Conservation (phyloP, 768 basidiomycete genomes). For the Brasilioporus rufonigricans region DNA sequence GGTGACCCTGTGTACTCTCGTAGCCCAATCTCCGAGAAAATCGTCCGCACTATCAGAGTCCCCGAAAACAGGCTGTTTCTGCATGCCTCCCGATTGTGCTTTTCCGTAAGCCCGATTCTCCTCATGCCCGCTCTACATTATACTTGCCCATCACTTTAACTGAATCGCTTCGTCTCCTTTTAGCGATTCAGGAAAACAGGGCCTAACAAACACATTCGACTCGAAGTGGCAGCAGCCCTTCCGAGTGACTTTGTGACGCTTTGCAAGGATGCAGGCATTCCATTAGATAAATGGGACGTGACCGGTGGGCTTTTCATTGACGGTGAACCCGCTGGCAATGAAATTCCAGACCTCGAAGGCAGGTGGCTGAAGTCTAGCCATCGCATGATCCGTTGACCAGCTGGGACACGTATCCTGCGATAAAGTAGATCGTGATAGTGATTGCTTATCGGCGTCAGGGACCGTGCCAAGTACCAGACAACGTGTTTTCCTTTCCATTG, state of each 20-base stretch:
- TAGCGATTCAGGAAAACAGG: constrained; percentile 50
- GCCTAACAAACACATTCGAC: constrained; percentile 46
- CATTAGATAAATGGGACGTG: constrained; percentile 34
- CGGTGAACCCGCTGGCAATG: constrained; percentile 35
- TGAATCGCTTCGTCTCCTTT: not conserved
- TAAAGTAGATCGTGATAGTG: not conserved
- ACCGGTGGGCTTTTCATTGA: constrained; percentile 50
- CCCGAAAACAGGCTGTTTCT: constrained; percentile 54
- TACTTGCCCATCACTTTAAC: not conserved
- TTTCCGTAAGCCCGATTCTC: constrained; percentile 43
- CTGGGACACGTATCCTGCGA: constrained; percentile 4
- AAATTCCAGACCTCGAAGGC: constrained; percentile 40
- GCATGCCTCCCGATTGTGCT: constrained; percentile 56
- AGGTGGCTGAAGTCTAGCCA: constrained; percentile 27
- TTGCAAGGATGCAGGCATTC: constrained; percentile 47
- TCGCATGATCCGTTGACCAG: constrained; percentile 11
- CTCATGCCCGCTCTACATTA: not conserved
- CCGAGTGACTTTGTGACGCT: constrained; percentile 53
- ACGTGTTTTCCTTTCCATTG: constrained; percentile 17
- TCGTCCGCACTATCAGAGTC: constrained; percentile 28
- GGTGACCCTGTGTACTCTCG: constrained; percentile 56
- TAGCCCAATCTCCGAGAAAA: constrained; percentile 32
- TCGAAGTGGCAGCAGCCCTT: constrained; percentile 56
- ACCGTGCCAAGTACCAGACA: constrained; percentile 2
- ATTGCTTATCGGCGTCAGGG: constrained; percentile 10